phyloP scores from a whole-genome alignment of 768 basidiomycete species.

The Daedaleopsis nitida region DNA sequence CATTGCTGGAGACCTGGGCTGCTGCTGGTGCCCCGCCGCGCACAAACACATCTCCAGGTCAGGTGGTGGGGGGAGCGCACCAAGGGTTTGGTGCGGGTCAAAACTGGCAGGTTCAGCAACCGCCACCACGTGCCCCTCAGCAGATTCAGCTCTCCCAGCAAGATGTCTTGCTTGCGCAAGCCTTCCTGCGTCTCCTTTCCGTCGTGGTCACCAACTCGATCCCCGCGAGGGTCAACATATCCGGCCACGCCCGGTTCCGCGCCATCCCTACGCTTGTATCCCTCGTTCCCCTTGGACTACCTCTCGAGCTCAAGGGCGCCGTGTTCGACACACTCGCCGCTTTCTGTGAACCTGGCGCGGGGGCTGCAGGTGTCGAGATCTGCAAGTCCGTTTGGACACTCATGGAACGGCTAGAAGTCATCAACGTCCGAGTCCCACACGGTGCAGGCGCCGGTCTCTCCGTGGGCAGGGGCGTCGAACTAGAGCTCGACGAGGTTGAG shows the following conservation, averaged over 20 bases:
- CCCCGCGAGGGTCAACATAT: slow-evolving; percentile 76
- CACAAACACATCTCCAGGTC: slow-evolving; percentile 41
- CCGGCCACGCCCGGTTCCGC: slow-evolving; percentile 75
- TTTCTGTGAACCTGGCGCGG: slow-evolving; percentile 83
- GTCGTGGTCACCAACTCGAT: slow-evolving; percentile 76
- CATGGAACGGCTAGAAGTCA: slow-evolving; percentile 85
- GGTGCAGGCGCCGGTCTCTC: slow-evolving; percentile 49
- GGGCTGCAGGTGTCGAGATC: slow-evolving; percentile 71
- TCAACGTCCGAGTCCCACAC: slow-evolving; percentile 61
- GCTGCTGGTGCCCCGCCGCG: slow-evolving; percentile 51
- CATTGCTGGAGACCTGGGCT: slow-evolving; percentile 75
- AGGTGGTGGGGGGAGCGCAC: slow-evolving; percentile 10
- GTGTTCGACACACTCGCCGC: slow-evolving; percentile 79
- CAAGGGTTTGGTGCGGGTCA: slow-evolving; percentile 28
- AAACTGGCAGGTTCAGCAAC: slow-evolving; percentile 32
- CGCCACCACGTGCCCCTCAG: slow-evolving; percentile 42
- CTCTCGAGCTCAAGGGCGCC: slow-evolving; percentile 88
- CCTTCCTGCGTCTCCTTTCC: slow-evolving; percentile 79
- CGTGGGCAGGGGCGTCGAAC: slow-evolving; percentile 76
- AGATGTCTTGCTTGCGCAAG: slow-evolving; percentile 76
- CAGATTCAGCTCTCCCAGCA: slow-evolving; percentile 57
- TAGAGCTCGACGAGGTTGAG: slow-evolving; percentile 89
- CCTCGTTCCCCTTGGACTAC: slow-evolving; percentile 77
- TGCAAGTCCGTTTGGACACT: slow-evolving; percentile 81
- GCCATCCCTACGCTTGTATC: slow-evolving; percentile 80